Conservation (phyloP, 768 basidiomycete species). For the Pulveroboletus sp. region DNA sequence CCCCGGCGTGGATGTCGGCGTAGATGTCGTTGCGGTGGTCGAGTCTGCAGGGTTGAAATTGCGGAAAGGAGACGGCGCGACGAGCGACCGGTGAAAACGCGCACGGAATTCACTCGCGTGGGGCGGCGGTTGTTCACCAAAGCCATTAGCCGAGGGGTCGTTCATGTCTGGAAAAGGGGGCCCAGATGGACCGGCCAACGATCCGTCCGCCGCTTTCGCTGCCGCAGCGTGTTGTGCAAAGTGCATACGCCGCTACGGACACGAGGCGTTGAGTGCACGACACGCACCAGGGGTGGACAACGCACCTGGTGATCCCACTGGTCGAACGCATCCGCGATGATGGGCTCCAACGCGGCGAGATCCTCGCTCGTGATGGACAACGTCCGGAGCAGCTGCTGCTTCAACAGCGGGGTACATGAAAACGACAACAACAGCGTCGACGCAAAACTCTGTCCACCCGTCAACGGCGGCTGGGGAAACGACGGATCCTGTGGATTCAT, state of each 20-base stretch:
- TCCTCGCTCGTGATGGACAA: slow-evolving; percentile 77
- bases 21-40: slow-evolving; percentile 29
- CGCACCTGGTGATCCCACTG: slow-evolving; percentile 79
- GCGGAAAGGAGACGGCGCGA: slow-evolving; percentile 58
- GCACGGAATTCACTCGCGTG: slow-evolving; percentile 55
- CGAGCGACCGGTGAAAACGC: slow-evolving; percentile 58
- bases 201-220: slow-evolving; percentile 28
- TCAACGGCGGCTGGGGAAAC: slow-evolving; percentile 47
- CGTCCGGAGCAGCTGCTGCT: slow-evolving; percentile 67
- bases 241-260: slow-evolving; percentile 42
- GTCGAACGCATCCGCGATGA: slow-evolving; percentile 82
- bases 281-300: background rate
- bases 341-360: slow-evolving; percentile 68
- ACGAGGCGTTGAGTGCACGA: background rate
- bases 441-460: slow-evolving; percentile 74
- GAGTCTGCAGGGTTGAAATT: slow-evolving; percentile 27
- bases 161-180: slow-evolving; percentile 31
- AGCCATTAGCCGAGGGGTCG: slow-evolving; percentile 28
- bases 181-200: slow-evolving; percentile 25
- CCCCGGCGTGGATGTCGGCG: slow-evolving; percentile 32
- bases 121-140: slow-evolving; percentile 28
- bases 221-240: slow-evolving; percentile 37
- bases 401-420: slow-evolving; percentile 67
- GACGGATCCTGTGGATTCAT: slow-evolving; percentile 51
- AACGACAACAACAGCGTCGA: slow-evolving; percentile 73